A percentile compares a stretch with the other conserved stretches of the same genome.
phyloP scores from a whole-genome alignment of 2,329 filamentous ascomycete genomes.

The Orbilia ellipsospora region DNA sequence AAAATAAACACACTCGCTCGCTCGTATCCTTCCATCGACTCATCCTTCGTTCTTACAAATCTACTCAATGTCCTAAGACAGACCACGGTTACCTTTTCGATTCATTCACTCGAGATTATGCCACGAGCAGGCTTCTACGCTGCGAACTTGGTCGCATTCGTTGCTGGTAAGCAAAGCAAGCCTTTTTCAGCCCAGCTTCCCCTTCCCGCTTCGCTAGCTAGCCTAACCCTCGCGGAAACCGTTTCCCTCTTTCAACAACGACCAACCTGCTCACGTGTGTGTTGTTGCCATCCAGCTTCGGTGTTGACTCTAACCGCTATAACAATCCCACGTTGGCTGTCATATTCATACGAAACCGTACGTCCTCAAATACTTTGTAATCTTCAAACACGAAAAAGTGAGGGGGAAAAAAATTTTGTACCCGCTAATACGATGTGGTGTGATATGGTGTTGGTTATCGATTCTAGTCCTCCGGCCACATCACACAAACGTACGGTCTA shows the following conservation, averaged over 20 bases:
- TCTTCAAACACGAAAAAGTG: conserved; percentile 57
- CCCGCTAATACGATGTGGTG: neutral
- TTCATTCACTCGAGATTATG: conserved; percentile 60
- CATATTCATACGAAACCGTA: conserved; percentile 69
- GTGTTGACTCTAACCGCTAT: conserved; percentile 77
- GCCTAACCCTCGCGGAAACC: neutral
- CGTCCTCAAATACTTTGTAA: conserved; percentile 50
- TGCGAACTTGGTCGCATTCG: conserved; percentile 63
- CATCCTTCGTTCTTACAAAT: neutral
- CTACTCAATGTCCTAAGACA: conserved; percentile 12
- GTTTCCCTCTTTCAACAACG: neutral
- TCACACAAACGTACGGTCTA: conserved; percentile 78
- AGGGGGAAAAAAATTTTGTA: too few species aligned
- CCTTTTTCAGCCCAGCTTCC: neutral
- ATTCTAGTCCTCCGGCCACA: conserved; percentile 61
- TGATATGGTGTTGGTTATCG: neutral
- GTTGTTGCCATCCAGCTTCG: conserved; percentile 68
- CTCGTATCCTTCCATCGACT: conserved; percentile 7
- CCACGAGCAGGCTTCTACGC: conserved; percentile 64
- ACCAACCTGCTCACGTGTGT: conserved; percentile 23
- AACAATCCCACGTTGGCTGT: conserved; percentile 76
- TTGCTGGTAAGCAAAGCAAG: conserved; percentile 62
- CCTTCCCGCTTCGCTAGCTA: conserved; percentile 37
- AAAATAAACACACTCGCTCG: neutral
- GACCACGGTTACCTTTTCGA: neutral